Base-by-base conservation (phyloP, 768 basidiomycete species). In the Tylopilus sp. region DNA sequence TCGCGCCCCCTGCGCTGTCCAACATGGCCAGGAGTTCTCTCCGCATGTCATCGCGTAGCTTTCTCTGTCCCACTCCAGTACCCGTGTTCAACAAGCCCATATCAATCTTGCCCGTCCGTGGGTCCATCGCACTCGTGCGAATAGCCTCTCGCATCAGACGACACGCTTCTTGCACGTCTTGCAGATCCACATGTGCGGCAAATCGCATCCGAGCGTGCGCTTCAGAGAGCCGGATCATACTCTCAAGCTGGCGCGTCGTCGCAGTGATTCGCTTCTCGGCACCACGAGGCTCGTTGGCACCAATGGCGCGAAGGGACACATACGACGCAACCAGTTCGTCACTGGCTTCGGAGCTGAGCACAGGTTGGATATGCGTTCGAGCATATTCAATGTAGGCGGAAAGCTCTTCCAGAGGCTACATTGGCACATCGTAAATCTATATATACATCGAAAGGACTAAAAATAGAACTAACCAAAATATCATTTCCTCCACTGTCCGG, bases 91-190 rank as follows among this genome's bases (percentile, higher is more conserved):
- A 79, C 64, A 99, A 69, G 48, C 94, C 91, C 82, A 98, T 90
- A 68, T 98, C 95, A 64, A 98, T 95, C 78, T 95, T 93, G 47
- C 95, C 95, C 12, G 95, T 98, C 21, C 90, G 78, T 10, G 95
- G 95, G 69, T 98, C 95, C 78, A 95, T 95, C 36, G 93, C 93
- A 55, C 85, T 86, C 55, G 95, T 93, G 61, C 91, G 83, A 70
- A 99, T 89, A 4, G 95, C 97, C 67, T 95, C 92, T 41, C 91
- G 84, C 86, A 99, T 98, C 59, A 99, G 79, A n/a, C 97, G 79
- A 62, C 80, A 84, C 1, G 95, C 94, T 69, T 98, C 97, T 55
- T 79, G 76, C 26, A 98, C 97, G 63, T 98, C 97, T 48, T 75
- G 71, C 40, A 90, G 71, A 63, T 95, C 91, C 35, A 99, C 95